These are phyloP conservation scores for Castanea sativa DNA, from an alignment of 306 rosid genomes.

Conservation along the genomic window DNA sequence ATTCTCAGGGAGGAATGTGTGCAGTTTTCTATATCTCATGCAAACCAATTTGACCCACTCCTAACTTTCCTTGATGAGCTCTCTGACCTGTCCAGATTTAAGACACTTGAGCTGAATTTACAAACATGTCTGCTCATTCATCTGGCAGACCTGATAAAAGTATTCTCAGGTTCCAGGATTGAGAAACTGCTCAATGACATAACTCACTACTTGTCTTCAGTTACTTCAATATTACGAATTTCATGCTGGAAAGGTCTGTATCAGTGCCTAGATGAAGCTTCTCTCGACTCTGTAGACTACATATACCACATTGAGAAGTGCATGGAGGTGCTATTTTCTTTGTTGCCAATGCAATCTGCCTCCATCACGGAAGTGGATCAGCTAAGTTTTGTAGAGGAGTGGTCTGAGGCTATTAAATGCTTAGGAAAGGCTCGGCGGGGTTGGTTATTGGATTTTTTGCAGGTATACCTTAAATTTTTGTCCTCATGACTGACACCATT, in stretches of 20 bases:
- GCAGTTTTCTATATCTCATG: constrained; percentile 76
- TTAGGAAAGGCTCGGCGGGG: constrained; percentile 69
- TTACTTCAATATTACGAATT: constrained; percentile 44
- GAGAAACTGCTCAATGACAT: constrained; percentile 68
- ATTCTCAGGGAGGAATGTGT: constrained; percentile 70
- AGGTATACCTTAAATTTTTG: constrained; percentile 37
- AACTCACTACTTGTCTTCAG: constrained; percentile 46
- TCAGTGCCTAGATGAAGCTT: constrained; percentile 69
- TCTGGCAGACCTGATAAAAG: constrained; percentile 67
- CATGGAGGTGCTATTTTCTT: constrained; percentile 74
- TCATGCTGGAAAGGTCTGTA: constrained; percentile 93
- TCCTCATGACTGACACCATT: not conserved
- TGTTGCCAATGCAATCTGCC: constrained; percentile 56
- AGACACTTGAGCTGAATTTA: constrained; percentile 67
- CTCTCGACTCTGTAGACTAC: constrained; percentile 54
- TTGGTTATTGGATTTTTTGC: constrained; percentile 72
- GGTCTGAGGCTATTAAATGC: constrained; percentile 78
- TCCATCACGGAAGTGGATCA: constrained; percentile 19
- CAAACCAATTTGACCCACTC: constrained; percentile 74
- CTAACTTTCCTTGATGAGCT: constrained; percentile 87
- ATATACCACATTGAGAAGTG: constrained; percentile 62
- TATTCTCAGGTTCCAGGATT: constrained; percentile 78
- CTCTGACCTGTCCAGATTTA: constrained; percentile 71
- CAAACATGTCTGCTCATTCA: constrained; percentile 71
- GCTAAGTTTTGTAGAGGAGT: constrained; percentile 45